Evolutionary conservation across 495 filamentous ascomycete genomes (phyloP), one percentile per base, ranked within the genome.

Genomic region (Lasiosphaeria ovina): DNA sequence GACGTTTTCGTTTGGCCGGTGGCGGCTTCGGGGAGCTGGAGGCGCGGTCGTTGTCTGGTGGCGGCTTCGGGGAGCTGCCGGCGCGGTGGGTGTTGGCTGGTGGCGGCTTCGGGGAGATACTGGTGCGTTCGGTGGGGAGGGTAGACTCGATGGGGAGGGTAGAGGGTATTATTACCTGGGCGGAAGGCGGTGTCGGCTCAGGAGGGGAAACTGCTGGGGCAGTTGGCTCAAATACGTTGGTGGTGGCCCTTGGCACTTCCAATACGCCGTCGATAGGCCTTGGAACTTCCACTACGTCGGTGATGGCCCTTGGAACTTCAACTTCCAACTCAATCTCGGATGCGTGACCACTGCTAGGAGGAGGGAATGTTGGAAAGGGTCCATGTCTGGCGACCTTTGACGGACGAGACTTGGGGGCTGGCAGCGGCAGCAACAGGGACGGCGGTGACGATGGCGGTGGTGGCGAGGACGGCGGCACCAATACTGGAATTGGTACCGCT

Each of bases 291-390:
- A 69, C 40, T 31, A 44, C 45, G 38, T 79, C 72, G 17, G 69
- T 72, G 12, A 85, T 71, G 4, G 81, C 78, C 54, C 72, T 71
- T 32, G 83, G 84, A 5, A 83, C 69, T 66, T 77, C 75, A 12
- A 81, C 66, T 49, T 86, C 83, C 67, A 87, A 77, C n/a, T 77
- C 76, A 3, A 76, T 76, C 8, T 86, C 84, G 14, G 77, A 76
- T 6, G 59, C 63, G 6, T 51, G 40, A 44, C 70, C 71, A 50
- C 71, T 72, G 54, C 73, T 79, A 5, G 65, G 65, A 24, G 71
- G 67, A 32, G 9, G n/a, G n/a, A 44, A 7, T 3, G 12, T 35
- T 7, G 16, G 14, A 11, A 34, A 54, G n/a, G 5, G 33, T 11
- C 34, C 33, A 4, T 35, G 36, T n/a, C 12, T 11, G 5, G 16